Percentiles rank a stretch among this genome's conserved stretches.
phyloP scores from a whole-genome alignment of 768 basidiomycete species.

The Boletales sp. region DNA sequence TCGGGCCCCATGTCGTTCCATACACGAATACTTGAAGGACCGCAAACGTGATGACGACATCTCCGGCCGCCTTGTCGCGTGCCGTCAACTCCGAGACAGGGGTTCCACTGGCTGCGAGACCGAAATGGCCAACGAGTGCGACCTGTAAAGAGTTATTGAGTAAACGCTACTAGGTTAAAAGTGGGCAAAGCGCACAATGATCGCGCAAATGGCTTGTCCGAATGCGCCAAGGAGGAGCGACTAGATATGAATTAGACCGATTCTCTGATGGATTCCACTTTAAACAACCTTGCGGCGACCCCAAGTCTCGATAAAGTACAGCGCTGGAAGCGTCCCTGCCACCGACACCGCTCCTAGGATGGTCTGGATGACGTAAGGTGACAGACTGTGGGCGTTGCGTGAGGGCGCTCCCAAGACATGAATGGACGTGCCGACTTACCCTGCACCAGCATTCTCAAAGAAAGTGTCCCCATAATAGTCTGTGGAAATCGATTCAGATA shows the following conservation, averaged over 20 bases:
- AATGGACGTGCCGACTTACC: slow-evolving; percentile 33
- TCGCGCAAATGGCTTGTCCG: slow-evolving; percentile 55
- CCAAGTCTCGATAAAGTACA: slow-evolving; percentile 66
- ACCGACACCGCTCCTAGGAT: slow-evolving; percentile 76
- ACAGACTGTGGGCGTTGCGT: slow-evolving; percentile 37
- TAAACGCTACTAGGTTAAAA: neutral
- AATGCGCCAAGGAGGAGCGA: slow-evolving; percentile 65
- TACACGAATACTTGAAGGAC: slow-evolving; percentile 73
- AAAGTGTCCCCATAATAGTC: slow-evolving; percentile 81
- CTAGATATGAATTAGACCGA: slow-evolving; percentile 25
- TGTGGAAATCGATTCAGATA: slow-evolving; percentile 27
- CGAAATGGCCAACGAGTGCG: slow-evolving; percentile 68
- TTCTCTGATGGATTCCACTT: neutral
- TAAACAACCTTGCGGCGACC: slow-evolving; percentile 60
- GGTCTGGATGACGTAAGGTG: slow-evolving; percentile 70
- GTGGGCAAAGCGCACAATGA: slow-evolving; percentile 44
- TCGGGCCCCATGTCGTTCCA: slow-evolving; percentile 75
- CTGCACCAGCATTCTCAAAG: slow-evolving; percentile 70
- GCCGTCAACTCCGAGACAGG: slow-evolving; percentile 44
- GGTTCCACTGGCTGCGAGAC: slow-evolving; percentile 53
- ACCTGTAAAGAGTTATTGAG: slow-evolving; percentile 39
- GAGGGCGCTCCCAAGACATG: neutral
- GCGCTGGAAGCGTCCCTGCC: slow-evolving; percentile 65
- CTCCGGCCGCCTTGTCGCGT: slow-evolving; percentile 58
- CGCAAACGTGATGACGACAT: slow-evolving; percentile 69